These are phyloP conservation scores for Mycena polygramma DNA, from an alignment of 768 basidiomycete genomes.

Conservation along the genomic window DNA sequence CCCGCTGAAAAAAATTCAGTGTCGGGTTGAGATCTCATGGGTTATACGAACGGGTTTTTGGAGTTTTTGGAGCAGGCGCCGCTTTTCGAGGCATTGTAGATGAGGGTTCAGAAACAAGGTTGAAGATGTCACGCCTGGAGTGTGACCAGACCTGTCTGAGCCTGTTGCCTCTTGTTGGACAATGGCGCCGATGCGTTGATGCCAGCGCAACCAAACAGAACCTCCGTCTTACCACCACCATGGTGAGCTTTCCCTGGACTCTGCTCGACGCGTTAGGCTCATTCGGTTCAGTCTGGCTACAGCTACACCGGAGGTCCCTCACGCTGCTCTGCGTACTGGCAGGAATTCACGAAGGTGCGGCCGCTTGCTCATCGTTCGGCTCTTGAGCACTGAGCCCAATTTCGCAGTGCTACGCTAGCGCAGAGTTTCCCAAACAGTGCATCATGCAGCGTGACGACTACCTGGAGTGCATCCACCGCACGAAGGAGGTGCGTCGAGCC, in stretches of 20 bases:
- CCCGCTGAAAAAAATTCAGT: slow-evolving; percentile 6
- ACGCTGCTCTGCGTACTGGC: slow-evolving; percentile 37
- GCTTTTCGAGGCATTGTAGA: slow-evolving; percentile 12
- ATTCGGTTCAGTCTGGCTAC: slow-evolving; percentile 29
- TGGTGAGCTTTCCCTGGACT: neutral
- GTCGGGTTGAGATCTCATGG: neutral
- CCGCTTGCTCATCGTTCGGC: no score
- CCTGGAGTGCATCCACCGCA: slow-evolving; percentile 33
- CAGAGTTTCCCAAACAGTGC: slow-evolving; percentile 14
- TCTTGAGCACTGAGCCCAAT: slow-evolving; percentile 1
- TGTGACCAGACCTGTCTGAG: no score
- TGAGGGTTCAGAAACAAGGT: neutral
- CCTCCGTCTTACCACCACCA: neutral
- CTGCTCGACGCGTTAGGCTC: neutral
- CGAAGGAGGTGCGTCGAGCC: slow-evolving; percentile 31
- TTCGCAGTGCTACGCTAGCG: slow-evolving; percentile 35
- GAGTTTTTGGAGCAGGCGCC: slow-evolving; percentile 1
- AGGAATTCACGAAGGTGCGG: slow-evolving; percentile 34
- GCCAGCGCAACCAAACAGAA: neutral
- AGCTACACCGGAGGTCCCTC: slow-evolving; percentile 35
- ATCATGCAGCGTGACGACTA: slow-evolving; percentile 31
- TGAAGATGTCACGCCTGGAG: neutral
- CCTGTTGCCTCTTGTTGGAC: no score
- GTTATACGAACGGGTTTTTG: slow-evolving; percentile 1
- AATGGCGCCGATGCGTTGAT: neutral